phyloP scores from a whole-genome alignment of 768 basidiomycete genomes.

The Boletellus ananas region DNA sequence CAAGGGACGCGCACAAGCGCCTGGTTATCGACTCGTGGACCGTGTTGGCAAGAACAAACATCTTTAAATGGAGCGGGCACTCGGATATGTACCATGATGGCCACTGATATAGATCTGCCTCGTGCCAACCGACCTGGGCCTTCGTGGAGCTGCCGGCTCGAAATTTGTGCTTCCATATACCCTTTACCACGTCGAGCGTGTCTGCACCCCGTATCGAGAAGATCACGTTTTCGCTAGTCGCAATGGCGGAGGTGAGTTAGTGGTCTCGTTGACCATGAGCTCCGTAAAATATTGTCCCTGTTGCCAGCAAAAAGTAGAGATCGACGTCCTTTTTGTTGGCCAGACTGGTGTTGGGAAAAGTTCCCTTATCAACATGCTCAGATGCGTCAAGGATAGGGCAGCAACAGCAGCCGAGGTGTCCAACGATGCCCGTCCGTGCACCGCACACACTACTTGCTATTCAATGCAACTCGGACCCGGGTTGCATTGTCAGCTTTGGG shows the following conservation, averaged over 20 bases:
- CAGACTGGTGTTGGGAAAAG: constrained; percentile 27
- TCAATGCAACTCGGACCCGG: not conserved
- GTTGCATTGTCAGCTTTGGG: constrained; percentile 20
- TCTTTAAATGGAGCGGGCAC: constrained; percentile 5
- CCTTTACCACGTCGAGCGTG: constrained; percentile 3
- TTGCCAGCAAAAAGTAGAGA: constrained; percentile 6
- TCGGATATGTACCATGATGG: not conserved
- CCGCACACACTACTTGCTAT: constrained; percentile 9
- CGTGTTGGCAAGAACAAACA: constrained; percentile 2
- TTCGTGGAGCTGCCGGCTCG: not conserved
- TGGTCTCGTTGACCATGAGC: not conserved
- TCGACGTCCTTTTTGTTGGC: constrained; percentile 22
- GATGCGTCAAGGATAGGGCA: constrained; percentile 3
- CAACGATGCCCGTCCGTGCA: constrained; percentile 18
- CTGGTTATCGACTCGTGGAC: not conserved
- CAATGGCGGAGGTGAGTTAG: constrained; percentile 18
- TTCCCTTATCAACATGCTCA: constrained; percentile 25
- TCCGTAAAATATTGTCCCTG: constrained; percentile 1
- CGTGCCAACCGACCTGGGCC: constrained; percentile 8
- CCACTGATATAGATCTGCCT: constrained; percentile 25
- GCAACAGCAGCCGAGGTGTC: constrained; percentile 14
- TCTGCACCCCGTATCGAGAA: not conserved
- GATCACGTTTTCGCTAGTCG: not conserved
- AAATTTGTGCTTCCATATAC: not conserved
- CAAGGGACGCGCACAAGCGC: not conserved